These are phyloP conservation scores for Ophiocordyceps robertsii DNA, from an alignment of 2,329 filamentous ascomycete genomes.

Conservation along the genomic window DNA sequence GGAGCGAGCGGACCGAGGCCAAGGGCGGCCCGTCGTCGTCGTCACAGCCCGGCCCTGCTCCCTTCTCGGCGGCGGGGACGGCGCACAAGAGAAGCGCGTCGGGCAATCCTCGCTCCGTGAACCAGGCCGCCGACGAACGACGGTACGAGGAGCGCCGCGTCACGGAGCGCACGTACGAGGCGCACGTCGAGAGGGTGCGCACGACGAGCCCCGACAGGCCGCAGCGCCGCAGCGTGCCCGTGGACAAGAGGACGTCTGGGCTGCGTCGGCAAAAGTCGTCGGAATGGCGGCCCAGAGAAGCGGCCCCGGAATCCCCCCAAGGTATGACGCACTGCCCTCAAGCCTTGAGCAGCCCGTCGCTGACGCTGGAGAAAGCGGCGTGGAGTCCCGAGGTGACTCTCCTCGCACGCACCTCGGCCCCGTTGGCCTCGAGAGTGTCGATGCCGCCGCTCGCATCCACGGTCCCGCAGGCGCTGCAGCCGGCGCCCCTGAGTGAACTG, in stretches of 20 bases:
- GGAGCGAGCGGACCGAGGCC: conserved; percentile 16
- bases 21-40: conserved; percentile 20
- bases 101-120: conserved; percentile 37
- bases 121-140: conserved; percentile 27
- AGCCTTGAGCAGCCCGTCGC: background rate
- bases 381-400: conserved; percentile 77
- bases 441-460: conserved; percentile 62
- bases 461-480: conserved; percentile 57
- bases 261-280: conserved; percentile 25
- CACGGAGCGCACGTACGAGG: conserved; percentile 42
- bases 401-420: conserved; percentile 52
- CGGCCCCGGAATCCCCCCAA: conserved; percentile 32
- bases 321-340: conserved; percentile 20
- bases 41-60: conserved; percentile 18
- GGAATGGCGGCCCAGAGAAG: conserved; percentile 30
- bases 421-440: conserved; percentile 53
- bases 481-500: conserved; percentile 57
- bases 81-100: conserved; percentile 46
- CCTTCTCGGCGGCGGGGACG: conserved; percentile 16
- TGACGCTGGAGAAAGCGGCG: conserved; percentile 19
- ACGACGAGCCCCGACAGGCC: conserved; percentile 46
- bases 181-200: conserved; percentile 49
- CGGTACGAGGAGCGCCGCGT: conserved; percentile 37
- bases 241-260: conserved; percentile 25
- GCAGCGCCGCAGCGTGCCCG: conserved; percentile 25